Conservation (phyloP, 495 filamentous ascomycete genomes). For the Hypoxylon rickii region DNA sequence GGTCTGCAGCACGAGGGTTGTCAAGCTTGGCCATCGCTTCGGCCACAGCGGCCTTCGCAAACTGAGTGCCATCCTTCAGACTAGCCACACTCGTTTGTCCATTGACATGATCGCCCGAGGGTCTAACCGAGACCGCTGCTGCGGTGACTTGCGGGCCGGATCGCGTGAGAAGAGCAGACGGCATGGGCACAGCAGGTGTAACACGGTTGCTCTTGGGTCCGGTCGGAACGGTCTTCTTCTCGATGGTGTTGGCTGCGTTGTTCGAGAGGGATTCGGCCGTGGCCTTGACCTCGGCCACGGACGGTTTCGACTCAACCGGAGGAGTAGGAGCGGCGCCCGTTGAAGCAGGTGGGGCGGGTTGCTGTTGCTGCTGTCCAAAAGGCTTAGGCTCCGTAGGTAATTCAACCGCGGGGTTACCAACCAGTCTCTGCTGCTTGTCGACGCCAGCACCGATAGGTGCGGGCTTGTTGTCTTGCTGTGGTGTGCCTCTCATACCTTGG, state of each 20-base stretch:
- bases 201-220: slow-evolving; percentile 63
- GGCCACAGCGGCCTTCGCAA: slow-evolving; percentile 83
- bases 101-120: slow-evolving; percentile 41
- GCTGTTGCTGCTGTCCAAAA: slow-evolving; percentile 46
- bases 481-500: slow-evolving; percentile 43
- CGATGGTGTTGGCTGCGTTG: slow-evolving; percentile 41
- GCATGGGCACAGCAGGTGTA: slow-evolving; percentile 63
- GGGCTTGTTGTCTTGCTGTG: slow-evolving; percentile 50
- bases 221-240: slow-evolving; percentile 57
- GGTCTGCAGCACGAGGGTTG: slow-evolving; percentile 46
- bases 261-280: slow-evolving; percentile 46
- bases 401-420: slow-evolving; percentile 41
- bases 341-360: slow-evolving; percentile 35
- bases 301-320: slow-evolving; percentile 71
- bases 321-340: slow-evolving; percentile 46
- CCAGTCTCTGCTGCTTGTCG: slow-evolving; percentile 51
- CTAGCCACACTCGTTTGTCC: slow-evolving; percentile 39
- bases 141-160: slow-evolving; percentile 38
- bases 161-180: slow-evolving; percentile 66
- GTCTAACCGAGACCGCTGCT: slow-evolving; percentile 40
- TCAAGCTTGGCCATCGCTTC: slow-evolving; percentile 84
- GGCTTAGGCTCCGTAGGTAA: slow-evolving; percentile 46
- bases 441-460: slow-evolving; percentile 59
- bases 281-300: slow-evolving; percentile 58
- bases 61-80: slow-evolving; percentile 74